These are phyloP conservation scores for Nicotiana otophora DNA, from an alignment of 257 asterid genomes.

Conservation along the genomic window DNA sequence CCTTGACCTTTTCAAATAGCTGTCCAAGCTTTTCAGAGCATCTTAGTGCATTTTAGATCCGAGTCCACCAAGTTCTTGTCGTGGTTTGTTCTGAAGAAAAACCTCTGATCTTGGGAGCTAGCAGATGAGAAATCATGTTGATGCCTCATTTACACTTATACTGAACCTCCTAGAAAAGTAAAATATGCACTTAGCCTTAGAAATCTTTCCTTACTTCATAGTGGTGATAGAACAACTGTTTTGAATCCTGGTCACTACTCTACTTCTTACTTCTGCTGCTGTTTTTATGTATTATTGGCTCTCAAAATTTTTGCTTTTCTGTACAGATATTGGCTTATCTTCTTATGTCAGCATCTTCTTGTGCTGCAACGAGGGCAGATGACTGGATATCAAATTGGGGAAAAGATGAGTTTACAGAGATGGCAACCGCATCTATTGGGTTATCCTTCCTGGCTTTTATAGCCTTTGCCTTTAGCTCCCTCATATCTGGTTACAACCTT, in stretches of 20 bases:
- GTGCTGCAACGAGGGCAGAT: slow-evolving; percentile 75
- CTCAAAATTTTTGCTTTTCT: background rate
- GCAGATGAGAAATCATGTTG: background rate
- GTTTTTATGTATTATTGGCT: background rate
- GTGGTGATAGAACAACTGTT: background rate
- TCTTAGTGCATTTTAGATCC: background rate
- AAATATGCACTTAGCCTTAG: background rate
- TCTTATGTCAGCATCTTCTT: slow-evolving; percentile 81
- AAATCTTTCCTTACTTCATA: background rate
- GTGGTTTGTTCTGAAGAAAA: background rate
- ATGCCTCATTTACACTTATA: background rate
- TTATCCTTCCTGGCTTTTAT: slow-evolving; percentile 71
- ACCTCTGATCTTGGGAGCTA: background rate
- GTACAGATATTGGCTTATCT: slow-evolving; percentile 76
- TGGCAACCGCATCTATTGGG: slow-evolving; percentile 74
- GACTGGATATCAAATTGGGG: slow-evolving; percentile 95
- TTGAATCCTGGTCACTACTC: background rate
- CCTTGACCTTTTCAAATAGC: background rate
- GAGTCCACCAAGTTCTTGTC: background rate
- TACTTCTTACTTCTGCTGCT: background rate
- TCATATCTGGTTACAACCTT: slow-evolving; percentile 67
- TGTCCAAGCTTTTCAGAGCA: background rate
- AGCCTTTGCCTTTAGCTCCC: slow-evolving; percentile 70
- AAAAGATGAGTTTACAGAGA: slow-evolving; percentile 64
- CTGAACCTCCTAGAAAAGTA: background rate